A percentile compares a stretch with the other conserved stretches of the same genome.
phyloP scores from a whole-genome alignment of 2,329 filamentous ascomycete species.

The Aspergillus ibericus region DNA sequence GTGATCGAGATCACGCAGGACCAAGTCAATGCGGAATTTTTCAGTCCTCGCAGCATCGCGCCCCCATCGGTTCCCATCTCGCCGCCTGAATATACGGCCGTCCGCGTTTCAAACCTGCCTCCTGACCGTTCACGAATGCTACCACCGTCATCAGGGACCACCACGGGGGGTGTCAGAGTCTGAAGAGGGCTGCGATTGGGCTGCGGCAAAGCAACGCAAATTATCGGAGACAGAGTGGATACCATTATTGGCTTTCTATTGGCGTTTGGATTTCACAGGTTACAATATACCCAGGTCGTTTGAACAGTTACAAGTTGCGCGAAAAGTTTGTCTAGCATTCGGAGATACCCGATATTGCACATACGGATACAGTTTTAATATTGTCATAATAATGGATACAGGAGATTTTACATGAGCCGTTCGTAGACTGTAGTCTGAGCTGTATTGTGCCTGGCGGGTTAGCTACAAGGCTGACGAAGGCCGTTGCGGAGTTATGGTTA shows the following conservation, averaged over 20 bases:
- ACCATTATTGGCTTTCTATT: not conserved
- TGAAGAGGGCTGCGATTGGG: not conserved
- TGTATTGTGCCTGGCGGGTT: not conserved
- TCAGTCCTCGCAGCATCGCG: slow-evolving; percentile 20
- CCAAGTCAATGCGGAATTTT: slow-evolving; percentile 23
- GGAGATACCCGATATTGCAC: not conserved
- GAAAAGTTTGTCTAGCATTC: slow-evolving; percentile 2
- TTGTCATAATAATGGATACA: not conserved
- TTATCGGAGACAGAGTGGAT: not conserved
- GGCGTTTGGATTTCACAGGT: not conserved
- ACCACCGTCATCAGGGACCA: not conserved
- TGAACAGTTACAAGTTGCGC: not conserved
- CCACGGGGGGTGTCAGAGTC: not conserved
- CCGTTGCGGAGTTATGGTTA: no score
- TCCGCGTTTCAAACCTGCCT: not conserved
- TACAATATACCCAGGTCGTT: slow-evolving; percentile 2
- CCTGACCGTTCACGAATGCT: slow-evolving; percentile 1
- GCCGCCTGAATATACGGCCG: slow-evolving; percentile 4
- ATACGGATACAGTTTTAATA: not conserved
- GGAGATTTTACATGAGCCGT: not conserved
- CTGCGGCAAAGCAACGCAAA: not conserved
- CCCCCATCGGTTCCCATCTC: not conserved
- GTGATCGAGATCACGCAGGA: slow-evolving; percentile 18
- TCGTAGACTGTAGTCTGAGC: not conserved
- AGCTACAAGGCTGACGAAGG: no score